Percentiles rank a stretch among this genome's conserved stretches.
These are phyloP conservation scores for Leersia perrieri DNA, from an alignment of 176 grass and related monocot species.

Conservation along the genomic window DNA sequence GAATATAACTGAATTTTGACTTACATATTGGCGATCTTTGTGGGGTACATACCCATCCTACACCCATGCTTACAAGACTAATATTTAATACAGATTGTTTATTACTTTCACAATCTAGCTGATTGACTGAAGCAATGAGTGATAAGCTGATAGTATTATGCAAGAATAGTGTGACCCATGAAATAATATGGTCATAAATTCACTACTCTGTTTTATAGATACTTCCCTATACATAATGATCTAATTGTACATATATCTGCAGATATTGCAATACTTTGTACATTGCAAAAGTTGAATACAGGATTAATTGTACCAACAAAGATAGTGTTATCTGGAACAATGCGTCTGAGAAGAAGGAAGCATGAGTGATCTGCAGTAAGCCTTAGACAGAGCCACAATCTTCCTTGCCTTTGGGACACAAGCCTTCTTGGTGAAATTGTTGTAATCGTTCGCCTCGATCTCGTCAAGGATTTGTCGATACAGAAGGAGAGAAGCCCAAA, in stretches of 20 bases:
- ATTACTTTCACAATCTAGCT: neutral
- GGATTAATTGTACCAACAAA: neutral
- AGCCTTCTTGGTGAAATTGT: conserved; percentile 81
- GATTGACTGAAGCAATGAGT: neutral
- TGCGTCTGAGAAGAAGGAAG: conserved; percentile 43
- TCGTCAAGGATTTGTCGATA: conserved; percentile 94
- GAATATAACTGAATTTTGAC: too few relatives aligned
- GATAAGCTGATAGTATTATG: neutral
- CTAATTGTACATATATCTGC: neutral
- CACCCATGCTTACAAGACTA: neutral
- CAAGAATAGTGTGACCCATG: neutral
- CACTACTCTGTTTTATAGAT: conserved; percentile 4
- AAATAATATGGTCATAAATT: neutral
- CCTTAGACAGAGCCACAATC: conserved; percentile 66
- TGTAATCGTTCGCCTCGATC: conserved; percentile 88
- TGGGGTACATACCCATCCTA: neutral
- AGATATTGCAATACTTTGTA: conserved; percentile 8
- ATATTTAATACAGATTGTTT: neutral
- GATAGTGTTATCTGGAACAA: too few relatives aligned
- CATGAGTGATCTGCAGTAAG: conserved; percentile 65
- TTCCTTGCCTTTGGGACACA: conserved; percentile 94
- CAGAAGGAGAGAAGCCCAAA: conserved; percentile 90
- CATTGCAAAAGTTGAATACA: neutral
- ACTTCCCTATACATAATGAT: neutral
- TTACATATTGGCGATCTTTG: neutral